Evolutionary conservation across 2,329 filamentous ascomycete species (phyloP).

Genomic region (Claviceps spartinae): DNA sequence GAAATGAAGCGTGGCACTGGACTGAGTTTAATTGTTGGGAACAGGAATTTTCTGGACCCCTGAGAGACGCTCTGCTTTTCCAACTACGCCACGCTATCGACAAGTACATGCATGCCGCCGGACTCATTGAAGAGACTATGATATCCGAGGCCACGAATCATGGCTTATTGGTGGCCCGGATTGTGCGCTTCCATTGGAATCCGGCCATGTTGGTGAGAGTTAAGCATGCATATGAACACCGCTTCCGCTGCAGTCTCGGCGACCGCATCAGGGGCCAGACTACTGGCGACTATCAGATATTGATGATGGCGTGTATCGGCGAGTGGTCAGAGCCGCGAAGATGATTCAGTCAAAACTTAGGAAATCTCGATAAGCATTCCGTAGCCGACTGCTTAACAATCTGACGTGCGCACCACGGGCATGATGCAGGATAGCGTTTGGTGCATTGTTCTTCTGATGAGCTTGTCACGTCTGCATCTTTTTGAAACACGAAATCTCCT

Average conservation of each 20-base stretch:
- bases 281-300: slow-evolving; percentile 64
- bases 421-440: neutral
- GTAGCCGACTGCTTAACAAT: no score
- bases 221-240: slow-evolving; percentile 61
- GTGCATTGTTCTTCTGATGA: neutral
- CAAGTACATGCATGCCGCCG: slow-evolving; percentile 72
- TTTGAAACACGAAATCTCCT: neutral
- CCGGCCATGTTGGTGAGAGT: slow-evolving; percentile 59
- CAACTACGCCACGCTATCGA: slow-evolving; percentile 69
- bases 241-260: slow-evolving; percentile 53
- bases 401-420: no score
- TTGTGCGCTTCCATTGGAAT: slow-evolving; percentile 78
- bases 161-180: slow-evolving; percentile 58
- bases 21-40: neutral
- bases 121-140: slow-evolving; percentile 77
- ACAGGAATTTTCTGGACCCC: slow-evolving; percentile 78
- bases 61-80: slow-evolving; percentile 70
- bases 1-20: neutral
- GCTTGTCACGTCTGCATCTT: neutral
- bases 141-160: slow-evolving; percentile 80
- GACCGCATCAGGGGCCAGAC: slow-evolving; percentile 69
- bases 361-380: no score
- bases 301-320: slow-evolving; percentile 58
- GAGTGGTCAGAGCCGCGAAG: slow-evolving; percentile 16
- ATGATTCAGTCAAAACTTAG: neutral